Evolutionary conservation across 345 rosid genomes (phyloP), one percentile per base, ranked within the genome.

Genomic region (Eucalyptus tenuipes): DNA sequence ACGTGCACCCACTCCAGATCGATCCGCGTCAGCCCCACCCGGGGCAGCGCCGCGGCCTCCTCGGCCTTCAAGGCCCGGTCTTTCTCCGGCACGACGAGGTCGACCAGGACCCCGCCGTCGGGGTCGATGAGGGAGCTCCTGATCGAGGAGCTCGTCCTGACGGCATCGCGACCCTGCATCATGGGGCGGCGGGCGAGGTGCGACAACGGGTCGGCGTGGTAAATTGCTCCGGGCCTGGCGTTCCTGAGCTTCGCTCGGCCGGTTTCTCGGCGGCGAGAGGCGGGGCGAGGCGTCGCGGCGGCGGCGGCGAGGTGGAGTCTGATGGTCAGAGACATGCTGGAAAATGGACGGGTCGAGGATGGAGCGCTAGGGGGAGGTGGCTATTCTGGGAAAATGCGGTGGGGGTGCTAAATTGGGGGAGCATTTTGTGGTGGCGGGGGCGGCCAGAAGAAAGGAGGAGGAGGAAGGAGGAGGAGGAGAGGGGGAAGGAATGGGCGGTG

Each of bases 1-100:
- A 98, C 99, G 44, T 97, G 99, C 29, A 95, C 96, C 99, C 99
- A 98, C 93, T 98, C 99, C 49, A 95, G 85, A 90, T 98, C 99
- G 44, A 96, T 94, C 93, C 92, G 92, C 16, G 95, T 94, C 87
- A 98, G 92, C 90, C 86, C 89, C 90, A 94, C 98, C 91, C 89
- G 94, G 40, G 97, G 96, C 95, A 97, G 89, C 80, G 94, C 68
- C 79, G 93, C 96, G 5, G 98, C 94, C 89, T 97, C 98, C 24
- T 42, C 49, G 40, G 91, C 91, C 92, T 92, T 97, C 53, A 85
- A n/a, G 15, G 16, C 95, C 59, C 93, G 91, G 87, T 95, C 93
- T 4, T 91, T 84, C 94, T 93, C 97, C 10, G 96, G 94, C 57
- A 98, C 95, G 87, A 95, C 88, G 88, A 94, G 90, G 88, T 96